Conservation (phyloP, 1,284 basidiomycete species). For the Rhodotorula sp. region DNA sequence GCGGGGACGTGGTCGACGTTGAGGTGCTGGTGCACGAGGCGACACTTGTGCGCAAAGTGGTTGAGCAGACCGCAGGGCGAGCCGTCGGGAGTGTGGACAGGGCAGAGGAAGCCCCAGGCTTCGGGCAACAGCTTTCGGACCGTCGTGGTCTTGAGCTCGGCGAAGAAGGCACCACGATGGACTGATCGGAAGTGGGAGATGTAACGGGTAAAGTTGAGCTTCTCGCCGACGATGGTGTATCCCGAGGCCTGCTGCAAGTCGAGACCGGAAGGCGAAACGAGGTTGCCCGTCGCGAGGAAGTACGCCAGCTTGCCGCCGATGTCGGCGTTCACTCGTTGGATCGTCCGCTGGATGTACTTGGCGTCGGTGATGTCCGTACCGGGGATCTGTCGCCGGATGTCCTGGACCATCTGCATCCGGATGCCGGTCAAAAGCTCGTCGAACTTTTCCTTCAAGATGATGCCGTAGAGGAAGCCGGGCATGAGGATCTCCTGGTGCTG, state of each 20-base stretch:
- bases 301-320: constrained; percentile 86
- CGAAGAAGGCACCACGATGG: constrained; percentile 99
- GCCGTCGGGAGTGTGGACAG: constrained; percentile 98
- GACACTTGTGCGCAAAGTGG: constrained; percentile 91
- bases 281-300: constrained; percentile 96
- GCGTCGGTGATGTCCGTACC: constrained; percentile 82
- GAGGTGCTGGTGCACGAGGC: constrained; percentile 78
- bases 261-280: constrained; percentile 90
- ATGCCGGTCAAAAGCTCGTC: constrained; percentile 84
- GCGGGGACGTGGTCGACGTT: constrained; percentile 74
- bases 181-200: constrained; percentile 98
- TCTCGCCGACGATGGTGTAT: constrained; percentile 98
- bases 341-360: constrained; percentile 75
- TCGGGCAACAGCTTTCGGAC: constrained; percentile 97
- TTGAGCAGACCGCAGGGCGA: constrained; percentile 97
- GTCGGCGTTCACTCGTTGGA: constrained; percentile 82
- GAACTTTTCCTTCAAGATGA: constrained; percentile 97
- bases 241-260: constrained; percentile 96
- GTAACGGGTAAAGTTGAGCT: constrained; percentile 98
- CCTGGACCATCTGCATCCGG: constrained; percentile 67
- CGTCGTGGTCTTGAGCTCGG: constrained; percentile 96
- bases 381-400: constrained; percentile 69
- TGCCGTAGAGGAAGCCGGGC: constrained; percentile 87
- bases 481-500: constrained; percentile 98
- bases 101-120: constrained; percentile 98